These are phyloP conservation scores for Penicillium sp. DNA, from an alignment of 2,329 filamentous ascomycete species.

Conservation along the genomic window DNA sequence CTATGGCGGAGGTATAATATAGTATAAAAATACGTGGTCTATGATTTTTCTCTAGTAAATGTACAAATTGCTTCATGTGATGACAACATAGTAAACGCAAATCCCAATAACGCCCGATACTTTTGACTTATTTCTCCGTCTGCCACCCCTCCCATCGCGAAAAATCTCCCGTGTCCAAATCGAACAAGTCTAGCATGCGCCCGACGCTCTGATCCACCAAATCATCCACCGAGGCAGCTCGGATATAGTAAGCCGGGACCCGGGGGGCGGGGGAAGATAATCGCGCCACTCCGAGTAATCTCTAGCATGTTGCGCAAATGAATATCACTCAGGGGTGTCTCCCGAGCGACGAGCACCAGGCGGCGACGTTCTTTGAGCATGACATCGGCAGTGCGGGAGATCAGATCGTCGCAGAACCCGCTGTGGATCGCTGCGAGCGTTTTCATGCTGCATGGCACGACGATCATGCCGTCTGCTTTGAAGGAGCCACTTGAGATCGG, in stretches of 20 bases:
- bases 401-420: constrained; percentile 48
- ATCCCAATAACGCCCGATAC: neutral
- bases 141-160: constrained; percentile 29
- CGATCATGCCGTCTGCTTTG: constrained; percentile 47
- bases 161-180: constrained; percentile 44
- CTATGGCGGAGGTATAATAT: neutral
- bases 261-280: constrained; percentile 50
- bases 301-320: constrained; percentile 49
- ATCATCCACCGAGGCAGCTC: constrained; percentile 42
- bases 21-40: neutral
- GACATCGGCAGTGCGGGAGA: constrained; percentile 49
- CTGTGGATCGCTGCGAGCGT: constrained; percentile 45
- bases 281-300: constrained; percentile 38
- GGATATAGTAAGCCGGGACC: constrained; percentile 48
- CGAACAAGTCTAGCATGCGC: constrained; percentile 49
- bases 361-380: constrained; percentile 46
- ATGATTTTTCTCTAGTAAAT: neutral
- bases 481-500: constrained; percentile 49
- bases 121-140: constrained; percentile 1
- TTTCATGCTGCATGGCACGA: constrained; percentile 52
- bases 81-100: neutral
- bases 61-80: neutral
- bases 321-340: constrained; percentile 51
- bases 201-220: constrained; percentile 49
- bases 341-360: constrained; percentile 44